These are phyloP conservation scores for Quercus lobata DNA, from an alignment of 331 rosid species.

Conservation along the genomic window DNA sequence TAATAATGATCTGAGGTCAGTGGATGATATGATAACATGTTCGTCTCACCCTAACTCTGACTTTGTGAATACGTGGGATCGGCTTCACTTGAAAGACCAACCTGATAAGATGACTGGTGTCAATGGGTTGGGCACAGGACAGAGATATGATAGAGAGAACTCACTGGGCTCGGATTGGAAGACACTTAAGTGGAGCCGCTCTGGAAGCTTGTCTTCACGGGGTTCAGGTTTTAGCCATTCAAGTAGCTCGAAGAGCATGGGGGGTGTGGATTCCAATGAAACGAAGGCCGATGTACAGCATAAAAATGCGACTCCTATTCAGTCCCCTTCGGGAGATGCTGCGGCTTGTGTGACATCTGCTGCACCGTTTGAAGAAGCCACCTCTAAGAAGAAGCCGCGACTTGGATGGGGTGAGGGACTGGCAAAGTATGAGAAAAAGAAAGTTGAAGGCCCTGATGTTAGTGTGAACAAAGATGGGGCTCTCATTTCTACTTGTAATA, in stretches of 20 bases:
- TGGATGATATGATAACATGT: slow-evolving; percentile 52
- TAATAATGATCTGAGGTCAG: slow-evolving; percentile 54
- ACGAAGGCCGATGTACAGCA: slow-evolving; percentile 50
- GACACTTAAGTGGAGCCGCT: slow-evolving; percentile 85
- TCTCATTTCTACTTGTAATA: slow-evolving; percentile 33
- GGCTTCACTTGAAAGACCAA: slow-evolving; percentile 61
- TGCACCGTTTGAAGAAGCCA: slow-evolving; percentile 63
- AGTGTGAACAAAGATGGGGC: slow-evolving; percentile 49
- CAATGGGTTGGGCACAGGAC: slow-evolving; percentile 50
- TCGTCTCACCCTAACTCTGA: slow-evolving; percentile 60
- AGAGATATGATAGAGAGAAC: slow-evolving; percentile 59
- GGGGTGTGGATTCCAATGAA: slow-evolving; percentile 60
- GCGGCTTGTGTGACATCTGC: slow-evolving; percentile 70
- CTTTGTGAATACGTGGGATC: slow-evolving; percentile 66
- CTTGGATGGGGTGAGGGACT: slow-evolving; percentile 98
- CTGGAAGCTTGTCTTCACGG: slow-evolving; percentile 88
- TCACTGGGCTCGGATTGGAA: slow-evolving; percentile 79
- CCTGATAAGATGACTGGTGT: slow-evolving; percentile 63
- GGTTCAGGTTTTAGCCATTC: slow-evolving; percentile 88
- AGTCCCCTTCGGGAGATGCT: slow-evolving; percentile 75
- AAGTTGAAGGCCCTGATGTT: slow-evolving; percentile 72
- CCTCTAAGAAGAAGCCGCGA: slow-evolving; percentile 87
- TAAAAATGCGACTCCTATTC: slow-evolving; percentile 47
- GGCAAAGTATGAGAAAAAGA: slow-evolving; percentile 94
- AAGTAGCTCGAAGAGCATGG: slow-evolving; percentile 65